Conservation (phyloP, 2,329 filamentous ascomycete species). For the Fusarium sp. region DNA sequence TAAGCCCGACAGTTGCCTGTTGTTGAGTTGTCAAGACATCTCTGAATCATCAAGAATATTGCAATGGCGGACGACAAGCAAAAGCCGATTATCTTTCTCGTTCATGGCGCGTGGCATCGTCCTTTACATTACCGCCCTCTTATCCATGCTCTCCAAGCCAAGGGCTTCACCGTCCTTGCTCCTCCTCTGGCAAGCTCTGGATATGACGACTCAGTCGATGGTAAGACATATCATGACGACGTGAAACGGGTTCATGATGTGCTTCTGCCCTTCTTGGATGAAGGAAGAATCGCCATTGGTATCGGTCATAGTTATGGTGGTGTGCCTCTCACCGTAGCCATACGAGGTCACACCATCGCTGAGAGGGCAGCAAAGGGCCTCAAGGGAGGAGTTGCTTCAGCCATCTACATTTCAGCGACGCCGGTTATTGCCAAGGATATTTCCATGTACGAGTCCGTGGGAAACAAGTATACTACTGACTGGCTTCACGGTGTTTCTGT, state of each 20-base stretch:
- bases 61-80: not conserved
- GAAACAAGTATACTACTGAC: not conserved
- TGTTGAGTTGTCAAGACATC: not conserved
- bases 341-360: not conserved
- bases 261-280: not conserved
- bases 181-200: slow-evolving; percentile 24
- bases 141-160: slow-evolving; percentile 5
- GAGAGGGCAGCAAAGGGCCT: slow-evolving; percentile 4
- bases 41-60: not conserved
- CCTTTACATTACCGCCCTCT: slow-evolving; percentile 25
- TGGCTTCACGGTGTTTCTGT: slow-evolving; percentile 23
- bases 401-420: slow-evolving; percentile 11
- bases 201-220: slow-evolving; percentile 25
- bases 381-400: slow-evolving; percentile 12
- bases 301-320: slow-evolving; percentile 33
- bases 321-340: slow-evolving; percentile 10
- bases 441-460: slow-evolving; percentile 22
- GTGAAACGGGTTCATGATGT: slow-evolving; percentile 6
- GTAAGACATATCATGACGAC: slow-evolving; percentile 20
- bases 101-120: slow-evolving; percentile 33
- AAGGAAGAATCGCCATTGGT: slow-evolving; percentile 2
- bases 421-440: slow-evolving; percentile 17
- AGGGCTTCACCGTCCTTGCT: slow-evolving; percentile 7
- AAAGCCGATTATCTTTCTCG: slow-evolving; percentile 15
- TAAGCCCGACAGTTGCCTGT: not conserved